phyloP scores from a whole-genome alignment of 2,329 filamentous ascomycete genomes.

The Hypocreales sp. region DNA sequence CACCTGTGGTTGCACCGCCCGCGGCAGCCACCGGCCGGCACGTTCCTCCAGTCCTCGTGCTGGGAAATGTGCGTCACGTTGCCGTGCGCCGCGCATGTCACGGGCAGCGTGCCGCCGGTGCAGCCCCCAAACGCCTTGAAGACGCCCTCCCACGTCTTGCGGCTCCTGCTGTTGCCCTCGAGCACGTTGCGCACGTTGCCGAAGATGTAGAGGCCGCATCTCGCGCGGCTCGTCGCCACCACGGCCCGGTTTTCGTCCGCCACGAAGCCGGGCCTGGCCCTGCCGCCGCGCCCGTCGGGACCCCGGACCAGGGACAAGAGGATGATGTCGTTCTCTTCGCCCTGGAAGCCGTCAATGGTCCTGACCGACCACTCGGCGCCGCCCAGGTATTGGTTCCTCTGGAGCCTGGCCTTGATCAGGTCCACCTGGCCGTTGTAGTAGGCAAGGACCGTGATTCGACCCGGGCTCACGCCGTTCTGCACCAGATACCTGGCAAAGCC shows the following conservation, averaged over 20 bases:
- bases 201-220: conserved; percentile 70
- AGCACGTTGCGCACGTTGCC: conserved; percentile 49
- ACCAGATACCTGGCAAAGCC: conserved; percentile 58
- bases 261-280: conserved; percentile 52
- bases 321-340: conserved; percentile 77
- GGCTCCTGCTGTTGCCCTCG: conserved; percentile 24
- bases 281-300: conserved; percentile 19
- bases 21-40: conserved; percentile 9
- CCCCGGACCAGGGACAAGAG: conserved; percentile 69
- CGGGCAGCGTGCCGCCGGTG: conserved; percentile 30
- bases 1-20: conserved; percentile 6
- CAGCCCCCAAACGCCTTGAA: conserved; percentile 23
- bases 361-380: conserved; percentile 41
- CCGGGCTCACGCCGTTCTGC: conserved; percentile 43
- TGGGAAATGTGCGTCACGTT: conserved; percentile 33
- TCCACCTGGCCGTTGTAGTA: conserved; percentile 81
- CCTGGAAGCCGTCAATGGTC: conserved; percentile 82
- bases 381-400: conserved; percentile 12
- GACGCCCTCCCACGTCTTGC: conserved; percentile 24
- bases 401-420: conserved; percentile 36
- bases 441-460: conserved; percentile 63
- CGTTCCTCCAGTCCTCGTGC: conserved; percentile 32
- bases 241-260: conserved; percentile 42
- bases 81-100: conserved; percentile 47
- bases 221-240: conserved; percentile 52